Evolutionary conservation across 139 green algal genomes (phyloP).

Genomic region (Nannochloris sp.): DNA sequence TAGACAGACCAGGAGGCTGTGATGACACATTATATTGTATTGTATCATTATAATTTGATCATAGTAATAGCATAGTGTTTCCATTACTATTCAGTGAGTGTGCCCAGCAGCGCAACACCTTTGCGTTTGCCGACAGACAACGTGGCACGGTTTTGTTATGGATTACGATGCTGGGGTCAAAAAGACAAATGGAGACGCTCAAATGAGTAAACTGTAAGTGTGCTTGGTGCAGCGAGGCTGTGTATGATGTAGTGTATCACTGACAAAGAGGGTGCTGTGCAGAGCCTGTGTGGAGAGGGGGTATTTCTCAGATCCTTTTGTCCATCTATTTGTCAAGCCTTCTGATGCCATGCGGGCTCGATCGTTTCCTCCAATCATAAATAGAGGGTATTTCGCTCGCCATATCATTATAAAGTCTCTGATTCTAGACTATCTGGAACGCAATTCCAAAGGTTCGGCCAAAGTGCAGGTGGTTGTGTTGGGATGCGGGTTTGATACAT

Average conservation of each 20-base stretch:
- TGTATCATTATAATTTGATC: no score
- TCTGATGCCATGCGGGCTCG: constrained; percentile 31
- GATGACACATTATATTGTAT: no score
- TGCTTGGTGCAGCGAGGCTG: neutral
- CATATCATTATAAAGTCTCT: constrained; percentile 47
- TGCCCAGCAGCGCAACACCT: no score
- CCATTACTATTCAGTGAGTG: no score
- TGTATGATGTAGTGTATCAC: neutral
- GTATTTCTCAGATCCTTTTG: constrained; percentile 78
- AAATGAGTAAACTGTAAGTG: constrained; percentile 71
- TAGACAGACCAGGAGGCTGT: no score
- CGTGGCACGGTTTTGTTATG: neutral
- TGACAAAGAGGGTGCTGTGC: neutral
- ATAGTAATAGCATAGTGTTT: no score
- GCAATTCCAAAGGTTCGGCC: constrained; percentile 1
- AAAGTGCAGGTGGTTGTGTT: constrained; percentile 62
- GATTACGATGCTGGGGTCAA: constrained; percentile 46
- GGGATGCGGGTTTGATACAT: constrained; percentile 80
- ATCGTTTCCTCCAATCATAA: constrained; percentile 61
- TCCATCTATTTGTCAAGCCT: constrained; percentile 66
- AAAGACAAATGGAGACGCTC: constrained; percentile 80
- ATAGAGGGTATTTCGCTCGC: constrained; percentile 76
- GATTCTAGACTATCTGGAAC: constrained; percentile 48
- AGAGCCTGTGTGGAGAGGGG: constrained; percentile 66
- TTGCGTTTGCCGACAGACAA: no score